Evolutionary conservation across 768 basidiomycete species (phyloP), one percentile per base, ranked within the genome.

Genomic region (Xanthoconium purpureum): DNA sequence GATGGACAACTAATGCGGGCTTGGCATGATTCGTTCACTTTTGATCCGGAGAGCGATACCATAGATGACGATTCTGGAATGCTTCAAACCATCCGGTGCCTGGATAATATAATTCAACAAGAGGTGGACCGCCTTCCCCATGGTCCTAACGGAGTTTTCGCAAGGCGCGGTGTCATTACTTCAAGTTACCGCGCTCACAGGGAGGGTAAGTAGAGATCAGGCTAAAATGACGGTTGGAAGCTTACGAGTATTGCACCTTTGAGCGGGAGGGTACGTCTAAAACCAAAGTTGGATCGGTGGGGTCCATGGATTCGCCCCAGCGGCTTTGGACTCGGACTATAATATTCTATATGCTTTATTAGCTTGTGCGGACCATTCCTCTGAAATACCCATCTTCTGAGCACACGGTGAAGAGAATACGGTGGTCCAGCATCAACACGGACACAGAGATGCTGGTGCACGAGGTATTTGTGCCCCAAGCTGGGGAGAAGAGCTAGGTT

Each of bases 121-220:
- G 57, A 58, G 18, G 28, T 15, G 35, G 35, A 48, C 6, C 18
- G 3, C 50, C 24, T 54, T 37, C 32, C 55, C 20, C 30, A 29
- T 4, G 6, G 37, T 46, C 43, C 52, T 56, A 28, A 54, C 42
- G 17, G 54, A 39, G 3, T 56, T 45, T 33, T 45, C 48, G 11
- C 33, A 53, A 45, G 48, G 58, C 8, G 38, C 32, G 43, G 60
- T 60, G 57, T 17, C 11, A 5, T 35, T 46, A 12, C 50, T 54
- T 24, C 24, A 24, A 24, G 24, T 24, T 46, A 32, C 58, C 28
- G 38, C 57, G 9, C 58, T 60, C 12, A 38, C 48, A n/a, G 28
- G 57, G 29, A 10, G 36, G 1, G 10, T 10, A 36, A 40, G 29
- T n/a, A 51, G 48, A 45, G 37, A 33, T 36, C 44, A 32, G 30